These are phyloP conservation scores for Aspergillus vadensis DNA, from an alignment of 2,329 filamentous ascomycete species.

Conservation along the genomic window DNA sequence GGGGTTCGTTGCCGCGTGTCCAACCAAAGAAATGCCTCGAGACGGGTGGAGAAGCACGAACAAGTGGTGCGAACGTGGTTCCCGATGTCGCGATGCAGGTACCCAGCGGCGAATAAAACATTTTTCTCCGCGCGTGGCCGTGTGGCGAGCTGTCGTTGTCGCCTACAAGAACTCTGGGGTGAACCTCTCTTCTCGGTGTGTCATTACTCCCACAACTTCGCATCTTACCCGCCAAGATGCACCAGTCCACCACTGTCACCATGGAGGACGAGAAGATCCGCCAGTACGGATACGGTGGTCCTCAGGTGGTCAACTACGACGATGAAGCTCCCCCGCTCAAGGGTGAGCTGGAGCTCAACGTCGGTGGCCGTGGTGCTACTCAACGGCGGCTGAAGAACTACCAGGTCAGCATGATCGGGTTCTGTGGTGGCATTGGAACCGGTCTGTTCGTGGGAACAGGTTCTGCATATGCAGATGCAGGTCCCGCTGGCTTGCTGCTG, in stretches of 20 bases:
- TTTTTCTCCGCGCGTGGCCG: conserved; percentile 1
- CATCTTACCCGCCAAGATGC: conserved; percentile 3
- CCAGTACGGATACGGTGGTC: conserved; percentile 2
- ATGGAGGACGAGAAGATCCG: conserved; percentile 7
- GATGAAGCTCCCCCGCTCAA: conserved; percentile 20
- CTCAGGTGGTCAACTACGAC: conserved; percentile 7
- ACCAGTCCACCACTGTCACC: conserved; percentile 2
- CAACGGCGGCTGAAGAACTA: conserved; percentile 40
- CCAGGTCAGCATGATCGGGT: conserved; percentile 37
- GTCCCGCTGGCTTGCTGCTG: conserved; percentile 73
- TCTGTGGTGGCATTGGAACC: conserved; percentile 56
- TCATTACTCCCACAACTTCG: background rate
- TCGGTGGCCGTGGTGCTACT: conserved; percentile 35
- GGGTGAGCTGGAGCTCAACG: conserved; percentile 34
- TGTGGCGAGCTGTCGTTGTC: conserved; percentile 4
- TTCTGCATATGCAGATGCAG: conserved; percentile 67
- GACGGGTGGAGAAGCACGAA: background rate
- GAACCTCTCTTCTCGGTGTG: background rate
- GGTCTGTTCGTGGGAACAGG: conserved; percentile 84
- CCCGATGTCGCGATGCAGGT: conserved; percentile 11
- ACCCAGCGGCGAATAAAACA: conserved; percentile 4
- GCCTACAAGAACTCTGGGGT: background rate
- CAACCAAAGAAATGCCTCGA: conserved; percentile 1
- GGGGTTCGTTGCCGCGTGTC: background rate
- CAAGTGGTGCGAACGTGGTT: conserved; percentile 5